These are phyloP conservation scores for Xerocomellus amylosporus DNA, from an alignment of 768 basidiomycete species.

Conservation along the genomic window DNA sequence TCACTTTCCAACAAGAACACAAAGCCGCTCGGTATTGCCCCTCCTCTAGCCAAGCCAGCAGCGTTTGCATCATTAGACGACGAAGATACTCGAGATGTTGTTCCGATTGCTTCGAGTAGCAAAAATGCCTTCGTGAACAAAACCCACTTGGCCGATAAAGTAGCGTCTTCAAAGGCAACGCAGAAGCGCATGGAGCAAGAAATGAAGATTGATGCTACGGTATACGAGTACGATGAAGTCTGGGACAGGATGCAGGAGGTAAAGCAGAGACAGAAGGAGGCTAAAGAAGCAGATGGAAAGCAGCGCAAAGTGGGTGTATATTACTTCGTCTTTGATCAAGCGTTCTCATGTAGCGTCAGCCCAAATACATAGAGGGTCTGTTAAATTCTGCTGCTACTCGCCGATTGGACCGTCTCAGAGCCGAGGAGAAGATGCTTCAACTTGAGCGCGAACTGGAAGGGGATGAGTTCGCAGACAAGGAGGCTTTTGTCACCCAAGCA, in stretches of 20 bases:
- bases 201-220: slow-evolving; percentile 71
- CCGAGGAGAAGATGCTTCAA: slow-evolving; percentile 98
- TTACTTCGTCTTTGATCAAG: background rate
- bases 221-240: slow-evolving; percentile 95
- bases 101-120: slow-evolving; percentile 43
- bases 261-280: slow-evolving; percentile 68
- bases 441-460: slow-evolving; percentile 91
- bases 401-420: slow-evolving; percentile 82
- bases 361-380: slow-evolving; percentile 88
- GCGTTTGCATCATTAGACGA: slow-evolving; percentile 65
- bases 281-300: slow-evolving; percentile 70
- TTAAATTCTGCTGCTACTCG: slow-evolving; percentile 82
- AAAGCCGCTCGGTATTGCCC: slow-evolving; percentile 54
- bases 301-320: slow-evolving; percentile 66
- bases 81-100: slow-evolving; percentile 53
- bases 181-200: slow-evolving; percentile 78
- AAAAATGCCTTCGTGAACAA: slow-evolving; percentile 48
- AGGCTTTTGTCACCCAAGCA: slow-evolving; percentile 95
- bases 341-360: slow-evolving; percentile 44
- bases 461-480: slow-evolving; percentile 91
- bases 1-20: slow-evolving; percentile 56
- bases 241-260: slow-evolving; percentile 95
- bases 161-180: slow-evolving; percentile 58
- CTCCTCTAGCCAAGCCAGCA: slow-evolving; percentile 55
- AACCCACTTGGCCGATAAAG: slow-evolving; percentile 55